Base-by-base conservation (phyloP, 805 yeast species). In the Wickerhamiella azyma region DNA sequence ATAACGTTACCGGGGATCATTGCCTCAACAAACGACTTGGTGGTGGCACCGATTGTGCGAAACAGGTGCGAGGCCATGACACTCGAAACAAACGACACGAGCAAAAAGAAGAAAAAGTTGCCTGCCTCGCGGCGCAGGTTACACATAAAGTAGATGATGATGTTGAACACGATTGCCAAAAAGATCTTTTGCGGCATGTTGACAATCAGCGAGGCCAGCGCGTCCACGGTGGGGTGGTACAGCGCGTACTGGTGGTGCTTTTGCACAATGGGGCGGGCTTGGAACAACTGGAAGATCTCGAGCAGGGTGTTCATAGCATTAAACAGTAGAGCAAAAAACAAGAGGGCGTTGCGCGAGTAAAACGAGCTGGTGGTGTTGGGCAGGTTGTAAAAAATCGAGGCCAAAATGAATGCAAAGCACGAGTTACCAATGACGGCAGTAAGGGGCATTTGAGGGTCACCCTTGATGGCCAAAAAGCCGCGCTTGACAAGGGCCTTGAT, bases 201-300 rank as follows among this genome's bases (percentile, higher is more conserved):
- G 2, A 83, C 70, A 3, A 79, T 49, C 39, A 77, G 66, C 5
- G 76, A 66, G 0, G 85, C 79, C 3, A 82, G 53, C 1, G 85
- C 81, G 56, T 81, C 89, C 2, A 84, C 77, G 11, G 85, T 71
- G 2, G 88, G 86, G 48, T 77, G 76, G 59, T 80, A 84, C 48
- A 82, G 70, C 0, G 85, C 77, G 54, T 79, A 83, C 41, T 72
- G 70, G 55, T 78, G 77, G 58, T 83, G 94, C 56, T 83, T 82
- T 54, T 72, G 74, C 24, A 80, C 70, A 51, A 83, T 75, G 41
- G 78, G 73, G 52, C 81, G 69, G 39, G 73, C 67, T 18, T 65
- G 71, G 53, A 75, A 67, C 55, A 71, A 59, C 39, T 64, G 62
- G 41, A 68, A 57, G 36, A 71, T 72, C 57, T 78, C 83, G 52